Percentiles rank a stretch among this genome's conserved stretches.
Conservation (phyloP, 257 asterid species). For the Petunia secreta region DNA sequence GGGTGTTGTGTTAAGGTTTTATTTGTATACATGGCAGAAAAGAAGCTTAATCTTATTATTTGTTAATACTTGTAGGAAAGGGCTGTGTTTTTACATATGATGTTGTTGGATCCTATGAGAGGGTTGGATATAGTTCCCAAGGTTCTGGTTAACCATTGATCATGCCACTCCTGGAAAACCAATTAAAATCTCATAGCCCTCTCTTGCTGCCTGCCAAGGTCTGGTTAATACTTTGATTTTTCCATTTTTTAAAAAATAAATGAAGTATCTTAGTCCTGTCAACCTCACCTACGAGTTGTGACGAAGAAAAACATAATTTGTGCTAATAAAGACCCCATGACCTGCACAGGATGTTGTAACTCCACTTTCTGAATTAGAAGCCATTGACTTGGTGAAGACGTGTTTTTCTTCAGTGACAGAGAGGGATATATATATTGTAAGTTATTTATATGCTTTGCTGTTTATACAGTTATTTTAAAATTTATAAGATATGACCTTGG, state of each 20-base stretch:
- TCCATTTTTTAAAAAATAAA: background rate
- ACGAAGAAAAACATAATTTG: background rate
- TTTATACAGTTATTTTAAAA: background rate
- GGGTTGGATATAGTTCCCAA: slow-evolving; percentile 97
- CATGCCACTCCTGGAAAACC: slow-evolving; percentile 85
- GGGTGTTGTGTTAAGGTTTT: background rate
- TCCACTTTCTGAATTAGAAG: slow-evolving; percentile 54
- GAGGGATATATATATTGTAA: slow-evolving; percentile 53
- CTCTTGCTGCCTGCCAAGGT: slow-evolving; percentile 45
- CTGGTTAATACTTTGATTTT: background rate
- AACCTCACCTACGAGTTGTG: background rate
- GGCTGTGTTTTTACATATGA: slow-evolving; percentile 97
- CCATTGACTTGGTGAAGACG: slow-evolving; percentile 49
- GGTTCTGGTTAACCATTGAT: slow-evolving; percentile 93
- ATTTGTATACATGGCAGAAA: background rate
- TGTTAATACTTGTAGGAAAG: slow-evolving; percentile 56
- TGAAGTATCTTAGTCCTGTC: background rate
- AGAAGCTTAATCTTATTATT: background rate
- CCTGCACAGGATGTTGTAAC: slow-evolving; percentile 52
- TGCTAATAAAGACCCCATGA: background rate
- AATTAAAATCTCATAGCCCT: slow-evolving; percentile 50
- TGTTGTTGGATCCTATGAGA: slow-evolving; percentile 93
- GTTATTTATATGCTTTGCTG: slow-evolving; percentile 25
- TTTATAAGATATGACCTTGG: background rate
- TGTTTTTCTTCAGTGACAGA: slow-evolving; percentile 58